These are phyloP conservation scores for Russula griseocarnosa DNA, from an alignment of 768 basidiomycete genomes.

Conservation along the genomic window DNA sequence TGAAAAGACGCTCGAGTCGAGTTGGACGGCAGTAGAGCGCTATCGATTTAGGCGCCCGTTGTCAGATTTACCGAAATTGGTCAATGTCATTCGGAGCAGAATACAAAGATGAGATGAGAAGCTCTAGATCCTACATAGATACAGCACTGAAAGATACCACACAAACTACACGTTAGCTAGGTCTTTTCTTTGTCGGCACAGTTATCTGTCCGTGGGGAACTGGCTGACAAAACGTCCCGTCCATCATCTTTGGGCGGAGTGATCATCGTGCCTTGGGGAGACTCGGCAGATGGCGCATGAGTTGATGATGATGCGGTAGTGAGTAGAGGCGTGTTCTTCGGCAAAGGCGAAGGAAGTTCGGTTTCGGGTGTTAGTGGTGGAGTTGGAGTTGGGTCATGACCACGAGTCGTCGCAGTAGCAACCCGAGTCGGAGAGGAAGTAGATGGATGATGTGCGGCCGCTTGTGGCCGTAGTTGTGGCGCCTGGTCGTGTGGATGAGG, in stretches of 20 bases:
- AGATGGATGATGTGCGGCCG: neutral
- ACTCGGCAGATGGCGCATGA: neutral
- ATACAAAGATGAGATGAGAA: constrained; percentile 20
- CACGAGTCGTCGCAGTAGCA: neutral
- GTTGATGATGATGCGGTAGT: neutral
- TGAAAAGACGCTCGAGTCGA: neutral
- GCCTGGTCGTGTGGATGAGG: constrained; percentile 1
- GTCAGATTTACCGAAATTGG: no score
- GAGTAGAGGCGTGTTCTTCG: neutral
- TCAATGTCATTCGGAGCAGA: neutral
- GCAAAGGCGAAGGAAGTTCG: neutral
- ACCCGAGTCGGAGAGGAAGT: neutral
- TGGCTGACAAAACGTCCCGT: neutral
- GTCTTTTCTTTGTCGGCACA: constrained; percentile 3
- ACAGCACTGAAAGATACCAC: constrained; percentile 19
- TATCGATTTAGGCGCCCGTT: no score
- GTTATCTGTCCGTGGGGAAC: constrained; percentile 1
- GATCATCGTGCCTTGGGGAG: neutral
- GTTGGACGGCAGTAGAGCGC: no score
- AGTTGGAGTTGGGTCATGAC: constrained; percentile 12
- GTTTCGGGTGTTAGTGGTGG: neutral
- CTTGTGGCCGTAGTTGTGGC: neutral
- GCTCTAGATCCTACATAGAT: constrained; percentile 26
- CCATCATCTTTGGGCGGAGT: constrained; percentile 9
- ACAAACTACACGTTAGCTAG: constrained; percentile 1